Percentiles rank a stretch among this genome's conserved stretches.
phyloP scores from a whole-genome alignment of 2,329 filamentous ascomycete genomes.

The Sphaceloma murrayae region DNA sequence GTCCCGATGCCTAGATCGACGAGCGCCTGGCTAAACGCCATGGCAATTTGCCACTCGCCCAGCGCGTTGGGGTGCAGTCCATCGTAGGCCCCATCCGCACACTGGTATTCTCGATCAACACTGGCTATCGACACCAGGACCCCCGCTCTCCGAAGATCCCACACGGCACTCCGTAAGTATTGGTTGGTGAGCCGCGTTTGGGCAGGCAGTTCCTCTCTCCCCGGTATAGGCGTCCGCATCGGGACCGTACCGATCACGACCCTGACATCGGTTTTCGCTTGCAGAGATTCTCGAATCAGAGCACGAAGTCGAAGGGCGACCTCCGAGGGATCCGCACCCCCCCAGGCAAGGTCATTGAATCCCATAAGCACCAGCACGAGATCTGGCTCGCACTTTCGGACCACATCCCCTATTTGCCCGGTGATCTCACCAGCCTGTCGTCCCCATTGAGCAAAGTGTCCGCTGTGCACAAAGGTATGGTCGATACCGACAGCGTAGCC shows the following conservation, averaged over 20 bases:
- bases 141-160: conserved; percentile 22
- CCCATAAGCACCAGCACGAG: conserved; percentile 23
- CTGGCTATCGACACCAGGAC: conserved; percentile 30
- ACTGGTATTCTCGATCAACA: conserved; percentile 29
- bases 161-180: conserved; percentile 20
- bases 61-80: conserved; percentile 36
- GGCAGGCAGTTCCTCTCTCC: conserved; percentile 20
- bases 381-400: conserved; percentile 28
- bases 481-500: conserved; percentile 28
- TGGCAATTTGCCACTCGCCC: conserved; percentile 37
- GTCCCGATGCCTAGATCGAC: conserved; percentile 13
- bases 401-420: conserved; percentile 24
- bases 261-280: conserved; percentile 22
- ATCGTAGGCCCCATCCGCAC: conserved; percentile 29
- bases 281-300: conserved; percentile 28
- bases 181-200: conserved; percentile 21
- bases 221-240: conserved; percentile 20
- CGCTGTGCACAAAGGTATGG: conserved; percentile 20
- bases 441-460: conserved; percentile 32
- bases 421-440: conserved; percentile 28
- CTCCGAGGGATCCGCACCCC: conserved; percentile 20
- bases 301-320: conserved; percentile 20
- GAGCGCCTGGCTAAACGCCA: conserved; percentile 32
- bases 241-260: conserved; percentile 22
- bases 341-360: conserved; percentile 25